Base-by-base conservation (phyloP, 305 asterid species). In the Fraxinus ornus region DNA sequence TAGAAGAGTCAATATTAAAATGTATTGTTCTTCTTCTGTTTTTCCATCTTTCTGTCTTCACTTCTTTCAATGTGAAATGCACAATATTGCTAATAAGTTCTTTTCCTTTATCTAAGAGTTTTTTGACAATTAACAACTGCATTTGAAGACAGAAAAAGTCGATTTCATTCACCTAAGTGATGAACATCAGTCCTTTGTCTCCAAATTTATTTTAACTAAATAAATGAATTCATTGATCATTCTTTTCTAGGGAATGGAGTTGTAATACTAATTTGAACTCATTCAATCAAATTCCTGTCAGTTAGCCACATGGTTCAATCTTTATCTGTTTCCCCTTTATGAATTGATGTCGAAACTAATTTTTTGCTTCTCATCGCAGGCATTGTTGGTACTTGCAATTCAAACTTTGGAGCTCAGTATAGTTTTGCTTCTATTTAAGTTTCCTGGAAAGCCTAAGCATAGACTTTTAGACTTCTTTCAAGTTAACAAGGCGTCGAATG, bases 371-470 rank as follows among this genome's bases (percentile, higher is more conserved):
- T 75, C 84, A 17, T 60, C 70, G 9, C 92, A 95, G 98, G 93
- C 92, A 76, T 78, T 90, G 21, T 81, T 92, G 39, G 71, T 95
- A 33, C 88, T 92, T 33, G 88, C 86, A 19, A 81, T 93, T 81
- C 94, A 93, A 87, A 84, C 80, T 62, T 70, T 92, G 80, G 97
- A 95, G 90, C 95, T 95, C 35, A 78, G 85, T 78, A 86, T 85
- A 15, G 91, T 90, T 83, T 78, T 89, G 83, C 88, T 90, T 86
- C 92, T 93, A 76, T 88, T 95, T 78, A 89, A 87, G 62, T 80
- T 10, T 84, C 88, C 89, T 19, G 85, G 88, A 35, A 91, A 94
- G 85, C 93, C 95, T 77, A 91, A 85, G 68, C 89, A 83, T 73
- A 84, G 88, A 78, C 85, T 93, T 84, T 75, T 9, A 76, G 93